Evolutionary conservation across 2,329 filamentous ascomycete genomes (phyloP), one percentile per base, ranked within the genome.

Genomic region (Sporothrix phasma): DNA sequence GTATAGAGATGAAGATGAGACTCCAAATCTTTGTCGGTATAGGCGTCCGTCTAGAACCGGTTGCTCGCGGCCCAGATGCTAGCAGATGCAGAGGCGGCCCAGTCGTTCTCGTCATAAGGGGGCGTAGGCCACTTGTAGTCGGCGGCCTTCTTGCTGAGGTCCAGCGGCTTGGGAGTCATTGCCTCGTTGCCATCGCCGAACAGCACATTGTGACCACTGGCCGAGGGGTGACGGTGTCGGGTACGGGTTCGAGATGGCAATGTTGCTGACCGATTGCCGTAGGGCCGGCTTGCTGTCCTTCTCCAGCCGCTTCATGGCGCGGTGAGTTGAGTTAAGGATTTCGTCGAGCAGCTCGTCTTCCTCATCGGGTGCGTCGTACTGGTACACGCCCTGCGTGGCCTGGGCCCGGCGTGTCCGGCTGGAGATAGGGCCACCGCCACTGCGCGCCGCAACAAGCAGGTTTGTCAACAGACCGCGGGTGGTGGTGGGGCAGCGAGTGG

Each of bases 321-420:
- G 85, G 70, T 88, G 87, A 0, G 92, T 89, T 5, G 89, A 90
- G 58, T 86, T 83, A 47, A 97, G 80, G 22, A 87, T 92, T 75
- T 99, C 94, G 69, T 97, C 92, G 10, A 97, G 81, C 10, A 99
- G 82, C 76, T 99, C 94, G 66, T 99, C 94, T 72, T 97, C 93
- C 75, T 99, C 94, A 71, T 96, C 92, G 1, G 94, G 91, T 0
- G 92, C 92, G 72, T 99, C 94, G 73, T 97, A 97, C 67, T 90
- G 88, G 70, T 89, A 88, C 58, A 89, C 85, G 4, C 89, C 88
- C 67, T 91, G 88, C 4, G 81, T 79, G 15, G 90, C 87, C 73
- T 95, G 83, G 13, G 90, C 88, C 66, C 91, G 84, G 65, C 93
- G 82, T 15, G 92, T 94, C 67, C 92, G 83, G 73, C 88, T 91